phyloP scores from a whole-genome alignment of 768 basidiomycete genomes.

The Sarcodon aspratus region DNA sequence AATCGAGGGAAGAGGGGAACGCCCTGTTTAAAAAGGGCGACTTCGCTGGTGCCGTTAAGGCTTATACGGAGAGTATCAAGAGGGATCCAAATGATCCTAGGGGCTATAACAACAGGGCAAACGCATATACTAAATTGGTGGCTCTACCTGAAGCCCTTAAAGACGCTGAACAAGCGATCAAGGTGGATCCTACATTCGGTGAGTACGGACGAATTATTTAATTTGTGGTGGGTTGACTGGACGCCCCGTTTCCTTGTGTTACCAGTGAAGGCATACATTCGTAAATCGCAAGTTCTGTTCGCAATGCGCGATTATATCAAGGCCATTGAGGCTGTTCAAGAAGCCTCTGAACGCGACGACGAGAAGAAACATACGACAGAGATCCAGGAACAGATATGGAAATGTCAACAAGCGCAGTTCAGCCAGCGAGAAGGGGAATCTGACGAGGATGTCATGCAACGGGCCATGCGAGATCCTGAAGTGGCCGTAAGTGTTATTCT shows the following conservation, averaged over 20 bases:
- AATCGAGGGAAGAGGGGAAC: constrained; percentile 90
- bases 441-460: constrained; percentile 84
- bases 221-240: neutral
- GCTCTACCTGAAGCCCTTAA: constrained; percentile 95
- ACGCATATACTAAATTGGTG: constrained; percentile 89
- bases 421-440: constrained; percentile 73
- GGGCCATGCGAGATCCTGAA: constrained; percentile 98
- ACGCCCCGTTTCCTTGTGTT: neutral
- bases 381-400: constrained; percentile 70
- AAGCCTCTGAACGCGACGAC: constrained; percentile 67
- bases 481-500: constrained; percentile 54
- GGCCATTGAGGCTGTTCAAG: constrained; percentile 75
- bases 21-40: constrained; percentile 83
- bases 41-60: constrained; percentile 85
- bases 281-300: constrained; percentile 77
- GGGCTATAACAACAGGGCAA: constrained; percentile 97
- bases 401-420: constrained; percentile 72
- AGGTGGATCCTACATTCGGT: constrained; percentile 81
- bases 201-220: constrained; percentile 12
- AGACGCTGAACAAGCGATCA: constrained; percentile 90
- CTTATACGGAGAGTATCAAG: constrained; percentile 94
- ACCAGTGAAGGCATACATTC: constrained; percentile 88
- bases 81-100: constrained; percentile 82
- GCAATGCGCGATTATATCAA: constrained; percentile 89
- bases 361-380: constrained; percentile 76